Evolutionary conservation across 768 basidiomycete species (phyloP), one percentile per base, ranked within the genome.

Genomic region (Termitomyces titanicus): DNA sequence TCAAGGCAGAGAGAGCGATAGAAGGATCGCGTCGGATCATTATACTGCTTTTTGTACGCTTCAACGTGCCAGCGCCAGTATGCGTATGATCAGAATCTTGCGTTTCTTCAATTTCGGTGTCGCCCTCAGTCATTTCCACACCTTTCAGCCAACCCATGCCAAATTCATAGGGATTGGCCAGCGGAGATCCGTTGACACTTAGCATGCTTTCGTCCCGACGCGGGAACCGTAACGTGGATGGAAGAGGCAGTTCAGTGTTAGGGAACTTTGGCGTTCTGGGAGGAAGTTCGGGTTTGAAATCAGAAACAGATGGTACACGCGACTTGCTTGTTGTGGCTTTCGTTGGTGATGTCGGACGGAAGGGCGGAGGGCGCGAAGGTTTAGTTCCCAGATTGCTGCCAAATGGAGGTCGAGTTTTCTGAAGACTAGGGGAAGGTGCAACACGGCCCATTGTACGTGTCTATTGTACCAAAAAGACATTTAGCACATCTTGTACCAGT

Each of bases 161-260:
- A 61, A 86, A 81, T 56, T 84, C 76, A 63, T 86, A 88, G 1
- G 90, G 89, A 65, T 92, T 92, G 17, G 85, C 82, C 17, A 93
- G 76, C 0, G 92, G 92, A 0, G 89, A 91, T 4, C 92, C 92
- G 57, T 94, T 93, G 18, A 88, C 69, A 63, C 89, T 89, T 47
- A 92, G 76, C 81, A 92, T 82, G 63, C 77, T 83, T 68, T 94
- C 92, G 63, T 90, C 83, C 59, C 77, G 81, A 39, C 87, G 81
- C 11, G 89, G 86, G 65, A 85, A 75, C 24, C 90, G 84, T 45
- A 86, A 73, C 4, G 59, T 39, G 18, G 77, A 66, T 17, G 78
- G 69, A 40, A 70, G 68, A 20, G 71, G 73, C 33, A 62, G 56
- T 39, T 34, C 53, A 45, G 62, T 64, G 33, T 74, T 64, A 33